Base-by-base conservation (phyloP, 768 basidiomycete genomes). In the Polyporus arcularius region DNA sequence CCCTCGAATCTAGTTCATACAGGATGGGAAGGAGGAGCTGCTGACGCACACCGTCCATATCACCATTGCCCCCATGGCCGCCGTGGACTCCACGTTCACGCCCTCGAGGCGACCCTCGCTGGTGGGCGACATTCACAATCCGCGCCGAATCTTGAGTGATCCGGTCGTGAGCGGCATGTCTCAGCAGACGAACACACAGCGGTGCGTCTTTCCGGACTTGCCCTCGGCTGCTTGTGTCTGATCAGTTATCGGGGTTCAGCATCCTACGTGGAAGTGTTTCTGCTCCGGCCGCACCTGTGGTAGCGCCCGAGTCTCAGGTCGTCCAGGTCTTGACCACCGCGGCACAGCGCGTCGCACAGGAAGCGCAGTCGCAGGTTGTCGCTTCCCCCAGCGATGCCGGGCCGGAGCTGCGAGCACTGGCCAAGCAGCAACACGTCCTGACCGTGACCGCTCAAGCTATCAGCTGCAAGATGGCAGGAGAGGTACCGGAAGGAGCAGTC, bases 371-470 rank as follows among this genome's bases (percentile, higher is more conserved):
- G 6, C 88, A 90, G 68, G 80, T 85, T 45, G 82, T 86, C 56
- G 82, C 80, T 16, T 76, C 79, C 31, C 79, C 81, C n/a, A 80
- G 61, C 53, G 77, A 77, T 35, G 72, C 76, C 31, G 76, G 73
- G 16, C 75, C 73, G 8, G 80, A 87, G 65, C 71, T 90, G 11
- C 83, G 88, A 68, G 85, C 85, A 28, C 82, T 94, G 54, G 87
- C 83, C 52, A 90, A 90, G 72, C 91, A 93, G 76, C 90, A 89
- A 67, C 85, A 91, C 65, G 89, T 93, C 58, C 79, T 94, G 53
- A 84, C 82, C 9, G 75, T 83, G 51, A 82, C 92, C 3, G 88
- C 90, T 14, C 80, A 88, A 65, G 92, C 90, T 14, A 85, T 92
- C 65, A 88, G 90, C 71, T 82, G 83, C 60, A 90, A 86, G 56